Conservation (phyloP, 2,329 filamentous ascomycete species). For the Aspergillus ochraceus region DNA sequence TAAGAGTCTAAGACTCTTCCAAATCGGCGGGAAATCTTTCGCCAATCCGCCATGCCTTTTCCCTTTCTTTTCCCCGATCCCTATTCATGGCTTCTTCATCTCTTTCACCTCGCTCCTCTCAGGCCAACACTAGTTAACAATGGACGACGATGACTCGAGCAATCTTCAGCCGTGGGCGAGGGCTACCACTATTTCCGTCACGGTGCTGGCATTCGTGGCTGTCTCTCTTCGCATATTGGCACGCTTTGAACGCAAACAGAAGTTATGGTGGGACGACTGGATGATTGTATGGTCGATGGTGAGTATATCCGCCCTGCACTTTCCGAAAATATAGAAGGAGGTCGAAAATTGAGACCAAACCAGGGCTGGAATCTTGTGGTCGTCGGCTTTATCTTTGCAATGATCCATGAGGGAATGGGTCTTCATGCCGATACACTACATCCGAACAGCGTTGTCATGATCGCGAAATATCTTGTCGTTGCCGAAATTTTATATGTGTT, state of each 20-base stretch:
- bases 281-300: conserved; percentile 53
- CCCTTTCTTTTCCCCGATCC: not conserved
- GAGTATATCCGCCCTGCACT: conserved; percentile 11
- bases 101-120: not conserved
- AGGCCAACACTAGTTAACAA: not conserved
- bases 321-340: not conserved
- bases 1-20: not conserved
- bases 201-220: conserved; percentile 40
- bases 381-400: conserved; percentile 51
- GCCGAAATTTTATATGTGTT: conserved; percentile 43
- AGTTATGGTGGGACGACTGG: conserved; percentile 55
- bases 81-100: not conserved
- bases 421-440: conserved; percentile 46
- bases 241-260: conserved; percentile 45
- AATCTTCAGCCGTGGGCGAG: conserved; percentile 48
- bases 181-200: conserved; percentile 43
- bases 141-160: conserved; percentile 14
- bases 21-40: not conserved
- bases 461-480: conserved; percentile 36
- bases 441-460: conserved; percentile 32
- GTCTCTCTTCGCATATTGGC: conserved; percentile 45
- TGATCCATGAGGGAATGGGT: conserved; percentile 51
- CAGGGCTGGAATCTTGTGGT: conserved; percentile 33
- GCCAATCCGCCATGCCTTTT: not conserved
- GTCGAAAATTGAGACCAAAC: not conserved